These are phyloP conservation scores for Echinochloa phyllopogon DNA, from an alignment of 176 grass and related monocot species.

Conservation along the genomic window DNA sequence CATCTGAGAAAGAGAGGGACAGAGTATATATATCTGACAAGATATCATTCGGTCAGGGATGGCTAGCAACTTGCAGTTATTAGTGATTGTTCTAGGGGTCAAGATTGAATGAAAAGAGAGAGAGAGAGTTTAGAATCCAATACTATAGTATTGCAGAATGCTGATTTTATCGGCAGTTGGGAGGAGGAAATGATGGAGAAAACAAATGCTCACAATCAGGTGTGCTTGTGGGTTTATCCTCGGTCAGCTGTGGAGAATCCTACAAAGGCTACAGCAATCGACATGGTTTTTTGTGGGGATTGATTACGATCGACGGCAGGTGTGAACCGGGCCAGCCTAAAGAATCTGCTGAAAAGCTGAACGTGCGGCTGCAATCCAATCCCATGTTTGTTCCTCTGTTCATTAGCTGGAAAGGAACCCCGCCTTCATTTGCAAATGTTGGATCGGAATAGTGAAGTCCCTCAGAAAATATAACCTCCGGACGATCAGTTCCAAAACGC, in stretches of 20 bases:
- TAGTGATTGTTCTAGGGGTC: neutral
- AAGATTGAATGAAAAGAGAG: neutral
- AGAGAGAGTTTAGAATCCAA: neutral
- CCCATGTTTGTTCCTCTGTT: neutral
- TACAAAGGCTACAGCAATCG: neutral
- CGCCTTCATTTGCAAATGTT: neutral
- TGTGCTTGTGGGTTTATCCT: neutral
- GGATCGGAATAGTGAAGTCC: neutral
- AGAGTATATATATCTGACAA: neutral
- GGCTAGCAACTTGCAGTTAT: neutral
- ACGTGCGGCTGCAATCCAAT: constrained; percentile 6
- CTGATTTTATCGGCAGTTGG: neutral
- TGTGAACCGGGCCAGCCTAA: constrained; percentile 31
- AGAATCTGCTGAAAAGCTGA: constrained; percentile 29
- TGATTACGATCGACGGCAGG: constrained; percentile 25
- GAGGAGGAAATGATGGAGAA: neutral
- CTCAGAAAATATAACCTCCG: neutral
- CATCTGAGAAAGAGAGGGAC: neutral
- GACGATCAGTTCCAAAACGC: neutral
- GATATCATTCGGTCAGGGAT: neutral
- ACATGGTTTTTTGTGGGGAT: neutral
- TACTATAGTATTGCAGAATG: neutral
- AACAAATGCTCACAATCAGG: neutral
- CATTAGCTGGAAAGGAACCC: neutral
- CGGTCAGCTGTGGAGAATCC: neutral